Conservation (phyloP, 2,329 filamentous ascomycete genomes). For the Thielaviopsis musarum region DNA sequence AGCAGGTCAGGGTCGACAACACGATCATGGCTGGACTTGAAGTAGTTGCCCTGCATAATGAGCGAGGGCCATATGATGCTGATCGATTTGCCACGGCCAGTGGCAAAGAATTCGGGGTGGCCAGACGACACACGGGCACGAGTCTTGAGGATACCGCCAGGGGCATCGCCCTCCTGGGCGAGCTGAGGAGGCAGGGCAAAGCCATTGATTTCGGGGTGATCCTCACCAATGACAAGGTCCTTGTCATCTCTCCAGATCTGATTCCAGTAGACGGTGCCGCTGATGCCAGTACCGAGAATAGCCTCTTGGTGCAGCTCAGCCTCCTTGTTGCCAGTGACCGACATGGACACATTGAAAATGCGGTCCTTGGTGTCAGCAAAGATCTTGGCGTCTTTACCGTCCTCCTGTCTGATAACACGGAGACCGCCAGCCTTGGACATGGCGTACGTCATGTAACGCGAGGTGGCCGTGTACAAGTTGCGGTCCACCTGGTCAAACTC, state of each 20-base stretch:
- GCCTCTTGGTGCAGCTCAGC: constrained; percentile 44
- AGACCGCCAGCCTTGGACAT: constrained; percentile 87
- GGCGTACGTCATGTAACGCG: constrained; percentile 84
- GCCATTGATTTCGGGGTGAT: constrained; percentile 66
- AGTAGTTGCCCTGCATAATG: constrained; percentile 44
- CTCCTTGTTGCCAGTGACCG: constrained; percentile 31
- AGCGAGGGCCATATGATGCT: constrained; percentile 63
- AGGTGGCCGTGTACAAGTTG: constrained; percentile 75
- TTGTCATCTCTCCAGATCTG: constrained; percentile 60
- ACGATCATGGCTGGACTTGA: constrained; percentile 47
- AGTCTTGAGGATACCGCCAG: constrained; percentile 87
- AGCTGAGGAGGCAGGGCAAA: constrained; percentile 79
- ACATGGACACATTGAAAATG: constrained; percentile 85
- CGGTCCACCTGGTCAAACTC: constrained; percentile 96
- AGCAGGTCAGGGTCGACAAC: constrained; percentile 78
- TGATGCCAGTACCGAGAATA: constrained; percentile 83
- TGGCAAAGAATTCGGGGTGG: constrained; percentile 86
- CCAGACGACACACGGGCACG: constrained; percentile 76
- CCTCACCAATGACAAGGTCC: constrained; percentile 56
- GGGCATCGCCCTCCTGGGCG: constrained; percentile 74
- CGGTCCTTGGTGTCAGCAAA: constrained; percentile 86
- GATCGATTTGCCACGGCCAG: constrained; percentile 90
- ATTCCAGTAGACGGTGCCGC: constrained; percentile 94
- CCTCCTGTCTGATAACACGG: constrained; percentile 84
- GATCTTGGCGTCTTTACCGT: constrained; percentile 78